Conservation (phyloP, 2,329 filamentous ascomycete species). For the Exophiala xenobiotica region DNA sequence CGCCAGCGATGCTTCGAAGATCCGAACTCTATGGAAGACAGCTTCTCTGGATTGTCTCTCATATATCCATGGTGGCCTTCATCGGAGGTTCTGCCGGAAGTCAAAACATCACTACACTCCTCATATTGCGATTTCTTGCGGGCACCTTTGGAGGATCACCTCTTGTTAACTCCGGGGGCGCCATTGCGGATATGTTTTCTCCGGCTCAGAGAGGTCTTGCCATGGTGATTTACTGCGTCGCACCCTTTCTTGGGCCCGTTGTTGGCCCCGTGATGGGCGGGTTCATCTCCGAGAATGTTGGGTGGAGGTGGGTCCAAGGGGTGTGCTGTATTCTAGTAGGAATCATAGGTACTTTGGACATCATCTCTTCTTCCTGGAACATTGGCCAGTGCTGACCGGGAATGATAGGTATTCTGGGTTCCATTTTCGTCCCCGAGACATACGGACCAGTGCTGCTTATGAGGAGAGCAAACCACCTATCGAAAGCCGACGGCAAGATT, state of each 20-base stretch:
- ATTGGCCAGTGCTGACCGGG: not conserved
- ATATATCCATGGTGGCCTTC: constrained; percentile 63
- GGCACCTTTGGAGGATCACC: constrained; percentile 46
- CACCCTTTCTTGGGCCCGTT: constrained; percentile 41
- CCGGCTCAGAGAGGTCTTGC: constrained; percentile 62
- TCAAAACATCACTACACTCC: constrained; percentile 65
- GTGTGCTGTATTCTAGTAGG: constrained; percentile 29
- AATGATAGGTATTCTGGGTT: not conserved
- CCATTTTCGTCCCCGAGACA: constrained; percentile 38
- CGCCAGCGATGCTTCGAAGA: not conserved
- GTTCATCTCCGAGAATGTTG: constrained; percentile 33
- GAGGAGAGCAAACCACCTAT: constrained; percentile 50
- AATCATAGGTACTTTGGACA: not conserved
- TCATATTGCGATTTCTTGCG: constrained; percentile 63
- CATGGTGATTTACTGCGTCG: constrained; percentile 43
- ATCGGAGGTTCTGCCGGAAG: constrained; percentile 62
- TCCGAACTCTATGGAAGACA: constrained; percentile 33
- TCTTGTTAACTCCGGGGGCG: constrained; percentile 67
- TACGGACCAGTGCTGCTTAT: constrained; percentile 4
- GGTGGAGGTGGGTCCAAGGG: constrained; percentile 47
- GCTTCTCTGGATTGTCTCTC: constrained; percentile 57
- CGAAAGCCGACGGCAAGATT: constrained; percentile 52
- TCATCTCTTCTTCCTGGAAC: not conserved
- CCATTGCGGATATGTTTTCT: constrained; percentile 64
- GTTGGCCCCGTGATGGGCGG: constrained; percentile 37